Conservation (phyloP, 495 filamentous ascomycete genomes). For the Baudoinia panamericana region DNA sequence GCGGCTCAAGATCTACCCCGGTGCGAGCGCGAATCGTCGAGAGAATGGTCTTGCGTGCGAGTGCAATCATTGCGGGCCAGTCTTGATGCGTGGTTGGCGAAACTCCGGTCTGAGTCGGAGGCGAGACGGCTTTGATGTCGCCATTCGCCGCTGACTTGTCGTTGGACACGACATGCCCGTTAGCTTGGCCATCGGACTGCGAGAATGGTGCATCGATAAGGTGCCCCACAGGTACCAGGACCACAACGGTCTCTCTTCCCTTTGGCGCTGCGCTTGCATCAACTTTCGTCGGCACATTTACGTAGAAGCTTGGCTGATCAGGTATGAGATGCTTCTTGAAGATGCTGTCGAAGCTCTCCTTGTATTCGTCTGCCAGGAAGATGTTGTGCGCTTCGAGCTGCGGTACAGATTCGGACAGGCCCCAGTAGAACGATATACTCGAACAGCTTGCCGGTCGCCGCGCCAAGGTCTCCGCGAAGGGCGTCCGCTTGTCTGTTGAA, state of each 20-base stretch:
- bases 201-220: conserved; percentile 28
- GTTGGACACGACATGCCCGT: conserved; percentile 4
- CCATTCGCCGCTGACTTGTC: not conserved
- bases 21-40: conserved; percentile 43
- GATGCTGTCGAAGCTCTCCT: conserved; percentile 55
- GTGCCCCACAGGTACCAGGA: conserved; percentile 56
- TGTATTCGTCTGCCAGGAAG: conserved; percentile 57
- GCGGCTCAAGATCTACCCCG: conserved; percentile 32
- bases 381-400: conserved; percentile 57
- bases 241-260: conserved; percentile 47
- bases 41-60: conserved; percentile 41
- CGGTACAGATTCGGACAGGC: conserved; percentile 41
- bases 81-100: conserved; percentile 34
- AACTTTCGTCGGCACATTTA: conserved; percentile 55
- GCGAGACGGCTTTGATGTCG: conserved; percentile 6
- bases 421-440: conserved; percentile 65
- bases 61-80: conserved; percentile 40
- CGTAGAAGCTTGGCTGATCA: conserved; percentile 53
- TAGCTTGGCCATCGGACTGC: conserved; percentile 25
- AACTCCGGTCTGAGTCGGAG: conserved; percentile 2
- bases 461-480: conserved; percentile 36
- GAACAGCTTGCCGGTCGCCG: conserved; percentile 45
- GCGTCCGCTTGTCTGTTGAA: conserved; percentile 13
- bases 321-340: conserved; percentile 54
- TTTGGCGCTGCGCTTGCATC: conserved; percentile 51